Evolutionary conservation across 2,329 filamentous ascomycete species (phyloP).

Genomic region (Exophiala xenobiotica): DNA sequence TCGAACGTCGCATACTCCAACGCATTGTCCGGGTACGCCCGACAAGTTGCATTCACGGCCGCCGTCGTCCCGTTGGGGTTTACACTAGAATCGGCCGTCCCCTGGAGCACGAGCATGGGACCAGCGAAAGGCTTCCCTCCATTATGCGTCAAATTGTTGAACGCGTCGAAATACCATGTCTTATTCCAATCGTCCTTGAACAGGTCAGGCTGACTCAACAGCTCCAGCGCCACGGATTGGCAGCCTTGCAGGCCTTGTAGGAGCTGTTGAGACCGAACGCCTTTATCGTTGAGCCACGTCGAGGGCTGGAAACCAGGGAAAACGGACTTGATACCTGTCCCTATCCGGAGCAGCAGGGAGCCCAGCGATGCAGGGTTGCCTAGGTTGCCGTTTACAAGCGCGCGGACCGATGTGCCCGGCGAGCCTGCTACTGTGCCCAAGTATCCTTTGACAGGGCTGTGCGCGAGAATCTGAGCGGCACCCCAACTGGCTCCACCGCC

Average conservation of each 20-base stretch:
- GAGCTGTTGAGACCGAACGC: constrained; percentile 10
- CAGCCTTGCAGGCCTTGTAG: constrained; percentile 29
- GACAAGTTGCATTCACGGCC: constrained; percentile 31
- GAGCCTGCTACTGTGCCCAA: constrained; percentile 5
- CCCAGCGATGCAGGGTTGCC: neutral
- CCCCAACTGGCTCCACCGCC: constrained; percentile 49
- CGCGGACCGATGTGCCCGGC: neutral
- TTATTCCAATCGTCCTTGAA: constrained; percentile 27
- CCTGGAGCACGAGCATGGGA: constrained; percentile 35
- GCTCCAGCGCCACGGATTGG: constrained; percentile 14
- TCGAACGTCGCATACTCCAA: constrained; percentile 33
- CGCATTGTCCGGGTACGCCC: constrained; percentile 23
- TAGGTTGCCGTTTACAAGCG: neutral
- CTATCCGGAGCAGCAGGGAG: neutral
- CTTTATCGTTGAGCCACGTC: constrained; percentile 1
- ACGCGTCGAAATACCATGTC: constrained; percentile 22
- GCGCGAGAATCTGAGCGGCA: constrained; percentile 37
- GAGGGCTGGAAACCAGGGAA: neutral
- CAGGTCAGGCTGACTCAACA: constrained; percentile 14
- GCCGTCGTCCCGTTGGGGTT: constrained; percentile 25
- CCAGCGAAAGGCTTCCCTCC: constrained; percentile 26
- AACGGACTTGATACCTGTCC: neutral
- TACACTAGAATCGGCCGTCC: constrained; percentile 29
- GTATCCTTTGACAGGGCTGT: constrained; percentile 32
- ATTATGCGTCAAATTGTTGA: constrained; percentile 7